Evolutionary conservation across 1,284 basidiomycete genomes (phyloP).

Genomic region (Boletellus deceptivus): DNA sequence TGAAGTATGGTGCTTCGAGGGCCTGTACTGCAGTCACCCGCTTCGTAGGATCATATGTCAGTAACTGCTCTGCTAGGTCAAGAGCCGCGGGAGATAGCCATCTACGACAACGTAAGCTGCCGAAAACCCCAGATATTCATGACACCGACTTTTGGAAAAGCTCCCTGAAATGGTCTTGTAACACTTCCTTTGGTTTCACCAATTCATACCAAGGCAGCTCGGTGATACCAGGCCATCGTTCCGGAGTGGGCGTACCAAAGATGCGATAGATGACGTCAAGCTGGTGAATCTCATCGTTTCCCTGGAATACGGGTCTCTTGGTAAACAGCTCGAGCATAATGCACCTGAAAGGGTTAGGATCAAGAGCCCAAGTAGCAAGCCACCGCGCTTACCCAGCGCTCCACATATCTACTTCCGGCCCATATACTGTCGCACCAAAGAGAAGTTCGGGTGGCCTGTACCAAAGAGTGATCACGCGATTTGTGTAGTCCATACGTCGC

Average conservation of each 20-base stretch:
- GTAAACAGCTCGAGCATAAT: constrained; percentile 98
- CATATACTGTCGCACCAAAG: constrained; percentile 95
- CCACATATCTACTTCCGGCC: constrained; percentile 99
- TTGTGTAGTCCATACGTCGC: constrained; percentile 91
- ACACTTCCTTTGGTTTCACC: constrained; percentile 79
- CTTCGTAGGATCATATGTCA: constrained; percentile 80
- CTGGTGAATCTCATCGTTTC: constrained; percentile 96
- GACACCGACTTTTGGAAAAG: constrained; percentile 72
- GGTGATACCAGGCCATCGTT: constrained; percentile 80
- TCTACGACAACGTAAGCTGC: constrained; percentile 38
- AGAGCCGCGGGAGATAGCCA: constrained; percentile 83
- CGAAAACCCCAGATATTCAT: background rate
- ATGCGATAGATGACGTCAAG: constrained; percentile 89
- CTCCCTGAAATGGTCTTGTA: constrained; percentile 74
- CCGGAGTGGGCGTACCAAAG: constrained; percentile 84
- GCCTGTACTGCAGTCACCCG: constrained; percentile 83
- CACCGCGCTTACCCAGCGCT: constrained; percentile 77
- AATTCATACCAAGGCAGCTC: constrained; percentile 97
- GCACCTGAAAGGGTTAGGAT: constrained; percentile 56
- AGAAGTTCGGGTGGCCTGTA: constrained; percentile 96
- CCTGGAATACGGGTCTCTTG: constrained; percentile 93
- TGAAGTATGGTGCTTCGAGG: constrained; percentile 82
- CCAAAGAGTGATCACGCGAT: constrained; percentile 98
- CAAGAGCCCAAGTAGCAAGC: background rate
- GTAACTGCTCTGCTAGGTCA: constrained; percentile 79